phyloP scores from a whole-genome alignment of 352 stramenopile genomes.

The Phytophthora gonapodyides region DNA sequence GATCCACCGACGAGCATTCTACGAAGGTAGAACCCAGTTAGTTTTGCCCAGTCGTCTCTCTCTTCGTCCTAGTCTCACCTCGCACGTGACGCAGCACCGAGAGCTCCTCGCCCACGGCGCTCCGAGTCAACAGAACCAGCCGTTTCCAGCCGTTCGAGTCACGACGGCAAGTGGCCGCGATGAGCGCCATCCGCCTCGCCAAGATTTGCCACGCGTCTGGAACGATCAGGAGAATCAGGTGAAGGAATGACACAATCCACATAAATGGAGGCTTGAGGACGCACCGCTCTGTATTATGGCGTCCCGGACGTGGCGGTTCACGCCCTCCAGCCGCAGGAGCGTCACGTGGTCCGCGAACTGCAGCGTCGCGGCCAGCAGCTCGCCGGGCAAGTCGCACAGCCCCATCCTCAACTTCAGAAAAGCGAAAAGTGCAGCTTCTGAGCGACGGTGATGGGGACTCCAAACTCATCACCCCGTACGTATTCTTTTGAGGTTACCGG shows the following conservation, averaged over 20 bases:
- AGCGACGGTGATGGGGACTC: slow-evolving; percentile 22
- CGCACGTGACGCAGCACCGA: slow-evolving; percentile 45
- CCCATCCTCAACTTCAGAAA: slow-evolving; percentile 8
- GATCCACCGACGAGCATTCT: slow-evolving; percentile 60
- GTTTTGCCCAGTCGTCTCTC: no score
- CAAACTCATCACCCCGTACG: not conserved
- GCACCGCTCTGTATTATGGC: slow-evolving; percentile 26
- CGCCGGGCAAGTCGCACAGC: slow-evolving; percentile 43
- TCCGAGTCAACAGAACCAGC: slow-evolving; percentile 27
- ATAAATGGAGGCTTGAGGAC: not conserved
- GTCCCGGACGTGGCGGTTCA: slow-evolving; percentile 17
- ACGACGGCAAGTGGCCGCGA: not conserved
- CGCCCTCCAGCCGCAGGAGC: slow-evolving; percentile 42
- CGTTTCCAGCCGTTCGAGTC: slow-evolving; percentile 41
- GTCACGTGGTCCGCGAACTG: slow-evolving; percentile 43
- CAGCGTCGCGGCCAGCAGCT: slow-evolving; percentile 46
- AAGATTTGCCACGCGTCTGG: slow-evolving; percentile 43
- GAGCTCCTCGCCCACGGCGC: slow-evolving; percentile 24
- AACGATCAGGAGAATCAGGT: slow-evolving; percentile 1
- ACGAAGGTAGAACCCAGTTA: not conserved
- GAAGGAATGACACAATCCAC: not conserved
- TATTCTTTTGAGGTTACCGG: not conserved
- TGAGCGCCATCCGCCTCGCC: slow-evolving; percentile 21
- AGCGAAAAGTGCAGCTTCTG: slow-evolving; percentile 24
- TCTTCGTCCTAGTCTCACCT: slow-evolving; percentile 23